Evolutionary conservation across 2,329 filamentous ascomycete species (phyloP).

Genomic region (Exophiala sp.): DNA sequence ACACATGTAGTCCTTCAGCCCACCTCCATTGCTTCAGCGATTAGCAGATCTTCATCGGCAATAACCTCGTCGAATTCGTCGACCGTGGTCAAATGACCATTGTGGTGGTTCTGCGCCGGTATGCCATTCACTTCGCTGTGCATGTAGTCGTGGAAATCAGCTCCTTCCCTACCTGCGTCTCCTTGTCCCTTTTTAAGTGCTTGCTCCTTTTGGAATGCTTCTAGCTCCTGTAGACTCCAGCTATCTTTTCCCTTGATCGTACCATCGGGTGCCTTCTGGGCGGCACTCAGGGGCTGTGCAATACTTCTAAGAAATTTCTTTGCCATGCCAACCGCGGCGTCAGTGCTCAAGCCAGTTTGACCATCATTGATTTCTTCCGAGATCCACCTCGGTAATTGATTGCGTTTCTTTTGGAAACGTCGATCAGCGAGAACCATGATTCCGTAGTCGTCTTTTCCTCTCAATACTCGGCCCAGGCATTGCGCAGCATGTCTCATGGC

Average conservation of each 20-base stretch:
- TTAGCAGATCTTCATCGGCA: constrained; percentile 40
- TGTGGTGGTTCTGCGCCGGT: constrained; percentile 10
- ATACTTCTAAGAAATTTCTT: constrained; percentile 87
- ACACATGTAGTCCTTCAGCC: constrained; percentile 25
- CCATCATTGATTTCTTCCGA: constrained; percentile 79
- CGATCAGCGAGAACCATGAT: constrained; percentile 98
- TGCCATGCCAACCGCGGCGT: constrained; percentile 87
- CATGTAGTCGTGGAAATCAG: constrained; percentile 28
- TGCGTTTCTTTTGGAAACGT: constrained; percentile 86
- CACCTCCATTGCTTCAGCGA: constrained; percentile 35
- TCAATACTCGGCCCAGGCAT: constrained; percentile 86
- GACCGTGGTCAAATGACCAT: constrained; percentile 22
- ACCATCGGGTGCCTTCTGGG: constrained; percentile 64
- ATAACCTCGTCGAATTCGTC: constrained; percentile 39
- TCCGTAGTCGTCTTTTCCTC: constrained; percentile 98
- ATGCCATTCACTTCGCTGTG: constrained; percentile 28
- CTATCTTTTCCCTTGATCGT: constrained; percentile 68
- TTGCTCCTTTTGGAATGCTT: constrained; percentile 65
- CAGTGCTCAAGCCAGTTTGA: constrained; percentile 86
- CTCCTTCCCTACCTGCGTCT: constrained; percentile 31
- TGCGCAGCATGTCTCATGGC: constrained; percentile 99
- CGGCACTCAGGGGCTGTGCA: constrained; percentile 80
- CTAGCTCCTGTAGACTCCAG: constrained; percentile 79
- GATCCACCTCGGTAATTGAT: constrained; percentile 95
- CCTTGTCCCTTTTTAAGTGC: constrained; percentile 55